phyloP scores from a whole-genome alignment of 768 basidiomycete species.

The Leccinum sublutescens region DNA sequence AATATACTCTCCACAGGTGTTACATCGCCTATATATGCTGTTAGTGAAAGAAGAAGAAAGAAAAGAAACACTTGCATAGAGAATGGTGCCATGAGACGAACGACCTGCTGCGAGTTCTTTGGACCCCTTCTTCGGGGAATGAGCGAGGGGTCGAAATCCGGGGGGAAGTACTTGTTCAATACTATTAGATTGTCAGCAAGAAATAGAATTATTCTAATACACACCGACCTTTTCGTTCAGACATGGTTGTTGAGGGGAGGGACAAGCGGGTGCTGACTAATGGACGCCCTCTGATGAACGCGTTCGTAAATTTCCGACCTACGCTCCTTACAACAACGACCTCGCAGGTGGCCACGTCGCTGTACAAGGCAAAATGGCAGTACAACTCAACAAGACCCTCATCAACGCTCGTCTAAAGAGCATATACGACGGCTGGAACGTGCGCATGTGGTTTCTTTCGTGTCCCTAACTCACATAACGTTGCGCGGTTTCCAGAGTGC shows the following conservation, averaged over 20 bases:
- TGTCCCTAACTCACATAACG: conserved; percentile 15
- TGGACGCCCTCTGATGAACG: conserved; percentile 17
- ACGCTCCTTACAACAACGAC: conserved; percentile 15
- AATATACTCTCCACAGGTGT: conserved; percentile 97
- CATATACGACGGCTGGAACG: conserved; percentile 63
- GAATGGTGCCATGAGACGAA: conserved; percentile 99
- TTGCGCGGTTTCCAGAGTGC: conserved; percentile 47
- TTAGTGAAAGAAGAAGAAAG: conserved; percentile 10
- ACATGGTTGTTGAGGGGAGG: conserved; percentile 48
- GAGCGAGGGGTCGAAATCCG: conserved; percentile 97
- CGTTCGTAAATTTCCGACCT: conserved; percentile 34
- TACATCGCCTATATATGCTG: conserved; percentile 66
- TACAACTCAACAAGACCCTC: conserved; percentile 66
- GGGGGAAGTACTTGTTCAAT: conserved; percentile 94
- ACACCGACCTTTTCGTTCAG: conserved; percentile 73
- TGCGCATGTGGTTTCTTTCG: conserved; percentile 32
- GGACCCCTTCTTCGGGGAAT: conserved; percentile 88
- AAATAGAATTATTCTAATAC: not conserved
- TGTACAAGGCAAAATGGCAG: conserved; percentile 46
- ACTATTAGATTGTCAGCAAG: conserved; percentile 44
- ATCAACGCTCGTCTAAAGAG: conserved; percentile 58
- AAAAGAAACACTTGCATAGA: conserved; percentile 67
- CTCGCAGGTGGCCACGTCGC: conserved; percentile 13
- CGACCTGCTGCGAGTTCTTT: conserved; percentile 95
- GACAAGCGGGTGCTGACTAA: conserved; percentile 31